Base-by-base conservation (phyloP, 495 filamentous ascomycete species). In the Penicillium cataractarum region DNA sequence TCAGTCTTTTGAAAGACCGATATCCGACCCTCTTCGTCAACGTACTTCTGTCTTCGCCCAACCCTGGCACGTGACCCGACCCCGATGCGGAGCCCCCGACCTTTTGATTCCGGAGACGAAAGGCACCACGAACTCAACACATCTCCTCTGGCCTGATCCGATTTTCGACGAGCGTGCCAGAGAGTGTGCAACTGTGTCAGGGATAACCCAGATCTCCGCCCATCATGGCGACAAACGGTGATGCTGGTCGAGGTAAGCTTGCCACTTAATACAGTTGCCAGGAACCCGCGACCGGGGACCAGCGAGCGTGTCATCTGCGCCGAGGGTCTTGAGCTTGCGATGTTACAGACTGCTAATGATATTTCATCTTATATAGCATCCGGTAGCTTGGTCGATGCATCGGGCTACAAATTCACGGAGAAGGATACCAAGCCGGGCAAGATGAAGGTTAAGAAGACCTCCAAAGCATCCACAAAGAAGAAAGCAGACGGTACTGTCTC, bases 381-480 rank as follows among this genome's bases (percentile, higher is more conserved):
- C 3, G 80, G 80, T 37, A 82, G 78, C 63, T 64, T 83, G 27
- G 75, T 82, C 35, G 81, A 82, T 71, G 77, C 77, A 15, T 79
- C 75, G 19, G 78, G 77, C 49, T 82, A 77, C 59, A 83, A 81
- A 61, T 77, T 74, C 50, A 83, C 85, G 6, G 78, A 83, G 58
- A 90, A 91, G 71, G 89, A 91, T 75, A 81, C 82, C 19, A 87
- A 80, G 62, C 81, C 74, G 58, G 83, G 83, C 22, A 83, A 84
- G 60, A 82, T 90, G 67, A 92, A 90, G 72, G 74, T 92, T 42
- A 92, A 90, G 79, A 90, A 88, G 76, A 55, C 81, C 10, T 80
- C 82, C 13, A 91, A 88, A 69, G 78, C 84, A 21, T 79, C 75
- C 24, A 71, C 69, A 49, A 79, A 77, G 71, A 76, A 76, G 65